These are phyloP conservation scores for Cystofilobasidium capitatum DNA, from an alignment of 768 basidiomycete species.

Conservation along the genomic window DNA sequence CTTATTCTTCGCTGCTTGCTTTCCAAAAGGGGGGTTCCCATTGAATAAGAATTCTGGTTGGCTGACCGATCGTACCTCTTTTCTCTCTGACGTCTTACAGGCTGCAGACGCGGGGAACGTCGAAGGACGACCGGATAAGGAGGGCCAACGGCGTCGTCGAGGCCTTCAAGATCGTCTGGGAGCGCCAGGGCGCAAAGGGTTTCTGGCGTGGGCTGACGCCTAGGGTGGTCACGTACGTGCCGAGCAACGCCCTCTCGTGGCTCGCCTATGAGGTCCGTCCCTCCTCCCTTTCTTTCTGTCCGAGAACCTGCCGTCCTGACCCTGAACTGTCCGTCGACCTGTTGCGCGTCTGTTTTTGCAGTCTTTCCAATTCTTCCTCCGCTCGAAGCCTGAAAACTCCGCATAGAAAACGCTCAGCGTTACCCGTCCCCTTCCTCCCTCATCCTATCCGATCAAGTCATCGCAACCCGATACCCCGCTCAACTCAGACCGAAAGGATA, in stretches of 20 bases:
- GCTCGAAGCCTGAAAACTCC: not conserved
- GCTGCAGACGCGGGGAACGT: constrained; percentile 86
- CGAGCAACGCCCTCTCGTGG: constrained; percentile 95
- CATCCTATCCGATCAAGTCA: no score
- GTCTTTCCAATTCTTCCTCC: constrained; percentile 8
- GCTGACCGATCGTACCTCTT: not conserved
- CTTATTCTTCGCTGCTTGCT: not conserved
- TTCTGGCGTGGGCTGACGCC: constrained; percentile 82
- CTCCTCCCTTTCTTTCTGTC: not conserved
- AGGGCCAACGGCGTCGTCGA: constrained; percentile 72
- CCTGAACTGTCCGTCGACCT: not conserved
- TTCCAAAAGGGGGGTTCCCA: not conserved
- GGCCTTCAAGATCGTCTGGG: constrained; percentile 80
- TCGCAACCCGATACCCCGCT: no score
- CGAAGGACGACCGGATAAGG: constrained; percentile 73
- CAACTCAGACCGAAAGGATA: no score
- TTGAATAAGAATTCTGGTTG: not conserved
- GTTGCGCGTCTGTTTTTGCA: not conserved
- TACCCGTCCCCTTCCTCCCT: no score
- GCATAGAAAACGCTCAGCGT: no score
- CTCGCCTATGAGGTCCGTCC: constrained; percentile 76
- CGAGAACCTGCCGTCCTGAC: not conserved
- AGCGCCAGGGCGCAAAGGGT: constrained; percentile 71
- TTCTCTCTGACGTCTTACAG: constrained; percentile 49
- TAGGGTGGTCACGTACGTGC: constrained; percentile 87